These are phyloP conservation scores for Sanghuangporus baumii DNA, from an alignment of 1,284 basidiomycete species.

Conservation along the genomic window DNA sequence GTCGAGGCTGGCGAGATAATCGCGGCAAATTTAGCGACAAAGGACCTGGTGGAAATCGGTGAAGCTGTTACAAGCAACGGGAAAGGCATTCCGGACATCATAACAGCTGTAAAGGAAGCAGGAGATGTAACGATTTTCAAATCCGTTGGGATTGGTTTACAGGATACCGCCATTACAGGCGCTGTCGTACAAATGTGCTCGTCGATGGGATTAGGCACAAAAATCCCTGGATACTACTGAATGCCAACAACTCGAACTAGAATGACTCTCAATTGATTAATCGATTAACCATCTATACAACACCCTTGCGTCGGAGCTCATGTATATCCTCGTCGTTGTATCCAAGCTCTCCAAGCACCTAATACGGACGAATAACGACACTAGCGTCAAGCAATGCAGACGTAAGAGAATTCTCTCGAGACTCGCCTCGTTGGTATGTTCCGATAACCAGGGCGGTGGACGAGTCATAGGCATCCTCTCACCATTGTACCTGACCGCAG, in stretches of 20 bases:
- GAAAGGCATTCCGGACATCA: constrained; percentile 26
- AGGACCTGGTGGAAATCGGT: constrained; percentile 55
- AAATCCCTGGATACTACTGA: constrained; percentile 34
- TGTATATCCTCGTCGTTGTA: constrained; percentile 52
- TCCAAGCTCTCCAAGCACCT: constrained; percentile 70
- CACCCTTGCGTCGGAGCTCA: not conserved
- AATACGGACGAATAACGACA: not conserved
- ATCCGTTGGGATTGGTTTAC: constrained; percentile 71
- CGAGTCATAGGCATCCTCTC: constrained; percentile 68
- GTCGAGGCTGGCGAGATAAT: constrained; percentile 79
- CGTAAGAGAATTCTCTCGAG: not conserved
- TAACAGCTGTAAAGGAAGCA: constrained; percentile 28
- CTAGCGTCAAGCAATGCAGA: not conserved
- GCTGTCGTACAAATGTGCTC: constrained; percentile 38
- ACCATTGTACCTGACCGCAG: constrained; percentile 86
- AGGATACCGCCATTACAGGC: constrained; percentile 65
- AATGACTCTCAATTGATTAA: not conserved
- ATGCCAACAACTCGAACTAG: not conserved
- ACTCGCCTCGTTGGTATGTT: constrained; percentile 74
- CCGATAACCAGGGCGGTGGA: constrained; percentile 80
- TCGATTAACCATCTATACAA: not conserved
- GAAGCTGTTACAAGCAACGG: constrained; percentile 38
- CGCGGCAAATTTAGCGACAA: constrained; percentile 33
- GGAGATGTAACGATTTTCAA: constrained; percentile 68
- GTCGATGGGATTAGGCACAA: constrained; percentile 32